Conservation (phyloP, 306 rosid species). For the Mimosa bimucronata region DNA sequence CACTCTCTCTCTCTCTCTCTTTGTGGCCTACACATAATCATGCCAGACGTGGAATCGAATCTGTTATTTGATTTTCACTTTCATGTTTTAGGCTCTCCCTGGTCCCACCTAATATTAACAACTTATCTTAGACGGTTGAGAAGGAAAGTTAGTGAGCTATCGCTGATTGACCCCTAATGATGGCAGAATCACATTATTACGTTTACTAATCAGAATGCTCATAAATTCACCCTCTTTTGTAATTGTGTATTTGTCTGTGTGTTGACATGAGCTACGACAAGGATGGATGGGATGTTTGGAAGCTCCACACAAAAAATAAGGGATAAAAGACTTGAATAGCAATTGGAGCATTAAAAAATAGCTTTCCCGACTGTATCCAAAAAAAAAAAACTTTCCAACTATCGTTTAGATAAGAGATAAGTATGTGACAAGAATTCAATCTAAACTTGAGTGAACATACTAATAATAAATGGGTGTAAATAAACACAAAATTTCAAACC, state of each 20-base stretch:
- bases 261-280: too few species aligned
- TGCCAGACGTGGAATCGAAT: slow-evolving; percentile 30
- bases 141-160: neutral
- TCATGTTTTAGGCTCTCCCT: slow-evolving; percentile 10
- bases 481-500: too few species aligned
- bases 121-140: neutral
- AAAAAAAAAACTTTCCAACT: too few species aligned
- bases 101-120: slow-evolving; percentile 24
- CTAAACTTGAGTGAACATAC: too few species aligned
- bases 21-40: slow-evolving; percentile 18
- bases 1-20: neutral
- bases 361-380: too few species aligned
- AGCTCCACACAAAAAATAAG: too few species aligned
- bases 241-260: too few species aligned
- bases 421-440: too few species aligned
- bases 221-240: neutral
- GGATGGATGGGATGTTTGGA: slow-evolving; percentile 14
- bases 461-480: too few species aligned
- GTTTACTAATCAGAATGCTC: neutral
- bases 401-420: too few species aligned
- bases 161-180: neutral
- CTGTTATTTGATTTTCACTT: slow-evolving; percentile 36
- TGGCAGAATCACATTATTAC: neutral
- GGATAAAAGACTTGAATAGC: too few species aligned
- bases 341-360: too few species aligned